phyloP scores from a whole-genome alignment of 1,139 yeast species.

The Lodderomyces jiufengensis region DNA sequence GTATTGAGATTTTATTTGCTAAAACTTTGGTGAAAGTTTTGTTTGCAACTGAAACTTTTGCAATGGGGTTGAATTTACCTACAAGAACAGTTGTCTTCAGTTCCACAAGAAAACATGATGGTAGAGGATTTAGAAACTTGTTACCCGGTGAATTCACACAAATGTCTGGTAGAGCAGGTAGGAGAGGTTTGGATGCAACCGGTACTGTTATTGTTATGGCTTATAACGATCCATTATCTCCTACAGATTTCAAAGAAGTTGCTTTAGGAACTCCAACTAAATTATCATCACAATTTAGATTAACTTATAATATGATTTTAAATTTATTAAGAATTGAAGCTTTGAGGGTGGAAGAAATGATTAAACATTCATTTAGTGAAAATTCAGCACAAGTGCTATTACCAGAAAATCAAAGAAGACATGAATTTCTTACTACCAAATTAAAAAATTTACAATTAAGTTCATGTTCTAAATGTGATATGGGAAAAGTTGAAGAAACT shows the following conservation, averaged over 20 bases:
- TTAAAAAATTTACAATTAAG: slow-evolving; percentile 38
- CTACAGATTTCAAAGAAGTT: slow-evolving; percentile 67
- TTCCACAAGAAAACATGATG: slow-evolving; percentile 85
- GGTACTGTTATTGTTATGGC: slow-evolving; percentile 98
- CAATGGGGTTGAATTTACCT: slow-evolving; percentile 96
- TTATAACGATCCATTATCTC: slow-evolving; percentile 64
- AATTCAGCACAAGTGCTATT: slow-evolving; percentile 79
- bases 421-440: slow-evolving; percentile 49
- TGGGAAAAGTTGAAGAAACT: slow-evolving; percentile 41
- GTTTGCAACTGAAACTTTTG: slow-evolving; percentile 97
- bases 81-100: slow-evolving; percentile 94
- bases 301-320: slow-evolving; percentile 93
- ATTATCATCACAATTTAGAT: slow-evolving; percentile 83
- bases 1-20: slow-evolving; percentile 88
- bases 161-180: slow-evolving; percentile 99
- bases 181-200: slow-evolving; percentile 90
- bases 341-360: slow-evolving; percentile 92
- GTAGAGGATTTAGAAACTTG: slow-evolving; percentile 72
- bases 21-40: slow-evolving; percentile 81
- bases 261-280: slow-evolving; percentile 87
- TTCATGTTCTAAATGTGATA: slow-evolving; percentile 33
- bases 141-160: slow-evolving; percentile 97
- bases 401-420: slow-evolving; percentile 78
- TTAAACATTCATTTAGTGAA: slow-evolving; percentile 91
- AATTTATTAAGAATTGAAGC: slow-evolving; percentile 92